phyloP scores from a whole-genome alignment of 2,329 filamentous ascomycete species.

The Alternaria panax region DNA sequence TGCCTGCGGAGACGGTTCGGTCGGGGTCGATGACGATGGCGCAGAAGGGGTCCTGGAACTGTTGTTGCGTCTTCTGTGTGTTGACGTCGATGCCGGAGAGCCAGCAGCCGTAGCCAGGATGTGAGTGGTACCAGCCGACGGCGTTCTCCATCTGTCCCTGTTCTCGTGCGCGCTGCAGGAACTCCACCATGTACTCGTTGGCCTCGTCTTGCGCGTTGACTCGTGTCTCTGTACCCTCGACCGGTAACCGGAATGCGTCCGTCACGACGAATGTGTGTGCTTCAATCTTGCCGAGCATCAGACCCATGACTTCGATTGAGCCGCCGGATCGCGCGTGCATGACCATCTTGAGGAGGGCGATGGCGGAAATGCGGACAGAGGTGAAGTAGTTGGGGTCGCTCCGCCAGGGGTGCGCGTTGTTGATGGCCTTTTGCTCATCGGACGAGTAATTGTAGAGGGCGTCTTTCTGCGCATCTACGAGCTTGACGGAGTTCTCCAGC shows the following conservation, averaged over 20 bases:
- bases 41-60: constrained; percentile 87
- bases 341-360: constrained; percentile 97
- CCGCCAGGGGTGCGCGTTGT: constrained; percentile 74
- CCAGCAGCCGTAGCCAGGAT: constrained; percentile 98
- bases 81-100: constrained; percentile 93
- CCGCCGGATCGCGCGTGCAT: constrained; percentile 98
- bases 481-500: constrained; percentile 80
- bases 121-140: constrained; percentile 97
- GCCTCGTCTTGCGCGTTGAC: constrained; percentile 96
- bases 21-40: constrained; percentile 97
- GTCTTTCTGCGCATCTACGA: constrained; percentile 87
- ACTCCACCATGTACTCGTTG: constrained; percentile 95
- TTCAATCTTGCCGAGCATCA: constrained; percentile 95
- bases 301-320: constrained; percentile 91
- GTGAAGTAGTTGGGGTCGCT: constrained; percentile 88
- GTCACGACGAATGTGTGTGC: constrained; percentile 89
- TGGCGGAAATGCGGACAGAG: constrained; percentile 88
- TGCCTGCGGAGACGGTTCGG: constrained; percentile 90
- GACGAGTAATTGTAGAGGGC: constrained; percentile 87
- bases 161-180: constrained; percentile 77
- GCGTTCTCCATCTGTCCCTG: constrained; percentile 85
- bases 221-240: constrained; percentile 97
- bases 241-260: constrained; percentile 90
- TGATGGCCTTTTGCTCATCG: constrained; percentile 71
- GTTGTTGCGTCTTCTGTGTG: constrained; percentile 86